Percentiles rank a stretch among this genome's conserved stretches.
These are phyloP conservation scores for Penstemon newberryi DNA, from an alignment of 257 asterid genomes.

Conservation along the genomic window DNA sequence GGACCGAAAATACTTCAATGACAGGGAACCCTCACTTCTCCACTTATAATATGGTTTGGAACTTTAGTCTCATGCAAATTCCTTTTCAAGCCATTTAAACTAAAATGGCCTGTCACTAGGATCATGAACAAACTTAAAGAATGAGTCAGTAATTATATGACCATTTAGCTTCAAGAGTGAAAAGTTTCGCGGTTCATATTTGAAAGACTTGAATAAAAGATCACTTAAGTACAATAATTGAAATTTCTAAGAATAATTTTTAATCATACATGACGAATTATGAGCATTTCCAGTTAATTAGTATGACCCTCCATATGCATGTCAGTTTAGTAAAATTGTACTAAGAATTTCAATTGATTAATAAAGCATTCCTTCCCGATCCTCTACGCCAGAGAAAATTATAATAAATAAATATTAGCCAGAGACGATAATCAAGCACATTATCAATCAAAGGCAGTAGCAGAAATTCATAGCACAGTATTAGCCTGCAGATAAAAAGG, in stretches of 20 bases:
- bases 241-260: too few species aligned
- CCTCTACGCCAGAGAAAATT: neutral
- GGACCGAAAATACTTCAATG: conserved; percentile 17
- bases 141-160: too few species aligned
- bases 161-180: too few species aligned
- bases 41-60: neutral
- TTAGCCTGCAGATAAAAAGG: conserved; percentile 13
- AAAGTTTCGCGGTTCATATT: too few species aligned
- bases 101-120: too few species aligned
- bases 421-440: conserved; percentile 8
- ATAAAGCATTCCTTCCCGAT: conserved; percentile 3
- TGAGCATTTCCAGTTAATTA: too few species aligned
- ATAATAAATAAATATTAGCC: neutral
- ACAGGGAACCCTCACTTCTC: neutral
- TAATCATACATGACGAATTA: too few species aligned
- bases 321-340: neutral
- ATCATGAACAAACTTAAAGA: too few species aligned
- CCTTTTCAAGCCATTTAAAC: neutral
- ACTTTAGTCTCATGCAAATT: conserved; percentile 12
- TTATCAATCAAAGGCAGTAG: conserved; percentile 10
- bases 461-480: neutral
- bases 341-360: neutral
- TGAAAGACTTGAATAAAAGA: too few species aligned
- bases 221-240: too few species aligned
- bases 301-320: too few species aligned